Evolutionary conservation across 345 rosid species (phyloP), one percentile per base, ranked within the genome.

Genomic region (Aurinia saxatilis): DNA sequence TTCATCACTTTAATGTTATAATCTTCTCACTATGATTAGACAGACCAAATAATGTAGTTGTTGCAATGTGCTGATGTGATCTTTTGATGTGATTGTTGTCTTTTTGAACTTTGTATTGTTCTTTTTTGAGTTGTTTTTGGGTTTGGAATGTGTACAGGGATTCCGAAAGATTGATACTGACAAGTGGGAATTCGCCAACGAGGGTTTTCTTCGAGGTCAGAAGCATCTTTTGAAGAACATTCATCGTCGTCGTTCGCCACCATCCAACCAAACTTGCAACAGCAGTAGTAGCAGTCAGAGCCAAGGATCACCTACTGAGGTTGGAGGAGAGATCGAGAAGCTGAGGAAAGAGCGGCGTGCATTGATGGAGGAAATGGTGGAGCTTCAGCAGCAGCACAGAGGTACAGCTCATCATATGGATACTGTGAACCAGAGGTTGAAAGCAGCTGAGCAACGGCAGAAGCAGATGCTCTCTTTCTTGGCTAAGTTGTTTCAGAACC

Each of bases 131-230:
- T 74, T 39, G 21, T 51, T 61, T 71, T 51, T 9, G 46, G 66
- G 66, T 31, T 72, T n/a, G n/a, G 51, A 36, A 37, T 77, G 77
- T 73, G 66, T 70, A 35, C 80, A 87, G 93, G 95, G 91, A 15
- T 90, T 90, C 59, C 88, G 79, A 64, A 90, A 90, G 85, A 77
- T 82, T 34, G 93, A 83, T 75, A 79, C 93, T 41, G 95, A 87
- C 52, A 90, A 65, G 65, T 93, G 97, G 99, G 97, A 93, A 70
- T 93, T 93, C 56, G 90, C 96, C 0, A 90, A 93, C 63, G 92
- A 87, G 66, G 85, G 75, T 63, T 93, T 93, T 73, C 86, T 65
- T 65, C 80, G 79, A 66, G 99, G 89, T 47, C 84, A 81, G 74
- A 87, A 56, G 79, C 84, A 85, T 80, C 90, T 90, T 55, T 75